A percentile compares a stretch with the other conserved stretches of the same genome.
Evolutionary conservation across 2,329 filamentous ascomycete genomes (phyloP).

Genomic region (Fusarium camptoceras): DNA sequence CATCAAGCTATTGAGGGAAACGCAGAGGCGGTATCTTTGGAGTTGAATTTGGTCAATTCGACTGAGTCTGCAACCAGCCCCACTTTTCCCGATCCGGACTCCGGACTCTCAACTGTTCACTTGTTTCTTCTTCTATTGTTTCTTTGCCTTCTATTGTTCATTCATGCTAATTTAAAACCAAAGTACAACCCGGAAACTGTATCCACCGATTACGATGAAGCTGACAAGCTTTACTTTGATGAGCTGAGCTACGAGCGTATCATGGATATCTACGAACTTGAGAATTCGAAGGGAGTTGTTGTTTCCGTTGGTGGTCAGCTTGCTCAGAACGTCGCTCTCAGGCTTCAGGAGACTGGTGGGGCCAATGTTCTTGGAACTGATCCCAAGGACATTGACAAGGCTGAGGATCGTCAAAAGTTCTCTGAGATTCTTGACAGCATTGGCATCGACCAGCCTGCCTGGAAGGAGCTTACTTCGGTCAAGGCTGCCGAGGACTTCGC

Average conservation of each 20-base stretch:
- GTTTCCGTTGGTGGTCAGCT: constrained; percentile 97
- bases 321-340: constrained; percentile 96
- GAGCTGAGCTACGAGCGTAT: constrained; percentile 97
- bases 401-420: constrained; percentile 98
- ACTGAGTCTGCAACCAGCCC: too few species aligned
- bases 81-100: not conserved
- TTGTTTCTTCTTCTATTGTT: not conserved
- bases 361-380: constrained; percentile 94
- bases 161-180: constrained; percentile 4
- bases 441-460: constrained; percentile 94
- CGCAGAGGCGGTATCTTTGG: too few species aligned
- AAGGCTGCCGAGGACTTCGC: constrained; percentile 90
- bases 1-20: too few species aligned
- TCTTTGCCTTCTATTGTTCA: not conserved
- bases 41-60: too few species aligned
- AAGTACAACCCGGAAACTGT: constrained; percentile 83
- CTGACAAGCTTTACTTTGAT: constrained; percentile 95
- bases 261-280: constrained; percentile 98
- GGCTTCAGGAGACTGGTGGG: constrained; percentile 89
- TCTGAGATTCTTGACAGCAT: constrained; percentile 97
- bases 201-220: constrained; percentile 86
- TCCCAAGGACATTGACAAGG: constrained; percentile 95
- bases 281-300: constrained; percentile 85
- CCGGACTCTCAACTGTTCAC: not conserved
- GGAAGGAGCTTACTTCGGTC: constrained; percentile 96